Conservation (phyloP, 2,329 filamentous ascomycete species). For the Nectriaceae sp. region DNA sequence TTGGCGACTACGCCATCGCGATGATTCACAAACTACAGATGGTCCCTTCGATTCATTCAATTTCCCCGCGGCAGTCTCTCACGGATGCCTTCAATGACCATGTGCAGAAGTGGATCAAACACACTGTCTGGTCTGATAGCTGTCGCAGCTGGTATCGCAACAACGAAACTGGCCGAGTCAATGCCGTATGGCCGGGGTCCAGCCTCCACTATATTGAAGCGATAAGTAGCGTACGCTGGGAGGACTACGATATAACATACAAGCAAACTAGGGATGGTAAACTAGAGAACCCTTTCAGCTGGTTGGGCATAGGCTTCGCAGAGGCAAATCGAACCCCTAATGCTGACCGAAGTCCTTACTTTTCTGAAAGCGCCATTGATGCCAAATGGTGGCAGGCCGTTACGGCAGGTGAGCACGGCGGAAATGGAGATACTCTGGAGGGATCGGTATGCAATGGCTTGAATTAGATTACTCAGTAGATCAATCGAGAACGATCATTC, state of each 20-base stretch:
- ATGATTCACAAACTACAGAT: slow-evolving; percentile 7
- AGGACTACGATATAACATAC: slow-evolving; percentile 9
- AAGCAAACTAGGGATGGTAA: no score
- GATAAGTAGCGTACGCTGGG: slow-evolving; percentile 1
- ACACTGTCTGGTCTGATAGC: slow-evolving; percentile 5
- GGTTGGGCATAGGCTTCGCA: no score
- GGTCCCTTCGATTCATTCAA: not conserved
- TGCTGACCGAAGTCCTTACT: no score
- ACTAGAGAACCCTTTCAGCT: no score
- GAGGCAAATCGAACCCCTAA: no score
- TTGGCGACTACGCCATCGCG: slow-evolving; percentile 2
- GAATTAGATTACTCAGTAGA: no score
- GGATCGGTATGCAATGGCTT: no score
- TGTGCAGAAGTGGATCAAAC: slow-evolving; percentile 3
- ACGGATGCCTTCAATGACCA: slow-evolving; percentile 6
- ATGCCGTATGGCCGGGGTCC: slow-evolving; percentile 6
- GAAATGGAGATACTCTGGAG: no score
- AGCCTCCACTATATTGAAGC: slow-evolving; percentile 6
- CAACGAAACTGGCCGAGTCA: slow-evolving; percentile 6
- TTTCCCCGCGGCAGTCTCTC: slow-evolving; percentile 2
- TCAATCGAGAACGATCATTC: no score
- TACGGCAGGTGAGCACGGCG: no score
- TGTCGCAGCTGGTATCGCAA: slow-evolving; percentile 9
- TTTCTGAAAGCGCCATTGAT: no score
- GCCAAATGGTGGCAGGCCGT: no score